phyloP scores from a whole-genome alignment of 2,329 filamentous ascomycete species.

The Colletotrichum lentis region DNA sequence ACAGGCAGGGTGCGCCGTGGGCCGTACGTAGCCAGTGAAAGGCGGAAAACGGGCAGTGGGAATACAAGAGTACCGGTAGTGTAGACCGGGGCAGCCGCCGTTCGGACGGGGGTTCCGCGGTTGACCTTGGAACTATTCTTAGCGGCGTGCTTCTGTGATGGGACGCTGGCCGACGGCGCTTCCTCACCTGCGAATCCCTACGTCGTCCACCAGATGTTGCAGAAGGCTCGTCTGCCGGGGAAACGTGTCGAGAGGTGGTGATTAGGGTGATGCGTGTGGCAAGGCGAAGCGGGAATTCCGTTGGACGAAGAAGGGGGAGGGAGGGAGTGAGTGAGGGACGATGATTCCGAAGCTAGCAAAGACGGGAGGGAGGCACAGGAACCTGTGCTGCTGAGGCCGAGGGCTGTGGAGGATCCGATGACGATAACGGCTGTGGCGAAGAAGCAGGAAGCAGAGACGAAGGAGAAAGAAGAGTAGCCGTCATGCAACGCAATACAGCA shows the following conservation, averaged over 20 bases:
- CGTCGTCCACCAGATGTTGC: conserved; percentile 33
- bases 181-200: conserved; percentile 34
- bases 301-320: conserved; percentile 20
- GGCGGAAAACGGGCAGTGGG: not conserved
- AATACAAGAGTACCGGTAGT: not conserved
- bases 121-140: conserved; percentile 41
- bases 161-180: conserved; percentile 35
- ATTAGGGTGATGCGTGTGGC: conserved; percentile 29
- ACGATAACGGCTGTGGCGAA: conserved; percentile 7
- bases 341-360: not conserved
- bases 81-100: conserved; percentile 25
- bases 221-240: conserved; percentile 28
- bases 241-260: conserved; percentile 22
- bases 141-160: conserved; percentile 42
- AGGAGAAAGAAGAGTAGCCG: conserved; percentile 10
- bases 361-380: conserved; percentile 5
- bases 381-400: not conserved
- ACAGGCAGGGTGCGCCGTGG: not conserved
- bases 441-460: conserved; percentile 30
- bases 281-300: conserved; percentile 10
- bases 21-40: conserved; percentile 25
- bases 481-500: not conserved
- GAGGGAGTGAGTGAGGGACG: too few species aligned
- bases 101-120: conserved; percentile 34
- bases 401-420: conserved; percentile 21